Percentiles rank a stretch among this genome's conserved stretches.
phyloP scores from a whole-genome alignment of 352 stramenopile genomes.

The Globisporangium orthogonon region DNA sequence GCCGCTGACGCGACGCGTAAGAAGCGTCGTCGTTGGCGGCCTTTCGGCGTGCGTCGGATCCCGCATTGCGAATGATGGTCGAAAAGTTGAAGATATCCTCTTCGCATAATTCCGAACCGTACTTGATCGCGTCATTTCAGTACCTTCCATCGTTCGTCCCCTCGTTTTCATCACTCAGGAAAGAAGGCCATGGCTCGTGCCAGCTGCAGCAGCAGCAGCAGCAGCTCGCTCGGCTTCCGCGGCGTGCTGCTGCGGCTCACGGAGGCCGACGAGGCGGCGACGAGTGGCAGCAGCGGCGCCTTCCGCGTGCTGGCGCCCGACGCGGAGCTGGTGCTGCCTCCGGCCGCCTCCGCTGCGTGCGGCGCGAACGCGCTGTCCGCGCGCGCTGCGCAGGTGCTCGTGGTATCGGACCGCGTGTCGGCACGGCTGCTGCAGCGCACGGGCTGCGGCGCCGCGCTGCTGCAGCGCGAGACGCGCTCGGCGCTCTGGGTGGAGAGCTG shows the following conservation, averaged over 20 bases:
- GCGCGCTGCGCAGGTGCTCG: conserved; percentile 32
- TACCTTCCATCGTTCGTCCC: too few relatives aligned
- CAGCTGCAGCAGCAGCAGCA: not conserved
- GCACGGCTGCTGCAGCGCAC: conserved; percentile 46
- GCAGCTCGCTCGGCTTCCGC: conserved; percentile 51
- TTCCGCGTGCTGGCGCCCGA: conserved; percentile 54
- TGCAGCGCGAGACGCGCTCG: conserved; percentile 33
- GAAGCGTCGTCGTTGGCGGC: too few relatives aligned
- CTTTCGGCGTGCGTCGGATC: too few relatives aligned
- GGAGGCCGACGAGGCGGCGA: conserved; percentile 17
- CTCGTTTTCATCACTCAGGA: too few relatives aligned
- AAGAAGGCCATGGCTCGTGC: not conserved
- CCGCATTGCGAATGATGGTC: too few relatives aligned
- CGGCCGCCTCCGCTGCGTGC: conserved; percentile 3
- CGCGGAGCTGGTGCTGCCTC: conserved; percentile 32
- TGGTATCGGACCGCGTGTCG: conserved; percentile 48
- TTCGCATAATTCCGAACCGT: too few relatives aligned
- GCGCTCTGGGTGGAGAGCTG: conserved; percentile 32
- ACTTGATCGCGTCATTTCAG: too few relatives aligned
- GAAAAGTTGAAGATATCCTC: too few relatives aligned
- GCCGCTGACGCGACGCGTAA: too few relatives aligned
- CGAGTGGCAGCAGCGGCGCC: not conserved
- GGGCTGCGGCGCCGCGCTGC: conserved; percentile 29
- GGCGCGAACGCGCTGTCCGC: conserved; percentile 8
- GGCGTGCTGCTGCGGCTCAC: conserved; percentile 46